Conservation (phyloP, 2,329 filamentous ascomycete species). For the Amylocarpus encephaloides region DNA sequence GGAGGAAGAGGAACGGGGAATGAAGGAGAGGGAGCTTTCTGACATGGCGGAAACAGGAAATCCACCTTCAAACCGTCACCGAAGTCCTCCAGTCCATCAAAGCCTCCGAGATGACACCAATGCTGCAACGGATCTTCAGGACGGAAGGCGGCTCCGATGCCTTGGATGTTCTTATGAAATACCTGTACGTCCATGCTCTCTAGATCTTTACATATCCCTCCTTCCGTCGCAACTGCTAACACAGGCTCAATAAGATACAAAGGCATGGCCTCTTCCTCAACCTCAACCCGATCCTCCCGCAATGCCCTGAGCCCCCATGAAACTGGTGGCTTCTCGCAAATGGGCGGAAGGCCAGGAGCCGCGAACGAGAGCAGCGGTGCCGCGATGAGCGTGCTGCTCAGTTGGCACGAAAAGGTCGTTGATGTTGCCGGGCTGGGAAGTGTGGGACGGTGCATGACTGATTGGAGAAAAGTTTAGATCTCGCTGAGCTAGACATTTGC, state of each 20-base stretch:
- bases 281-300: slow-evolving; percentile 35
- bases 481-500: not conserved
- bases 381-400: slow-evolving; percentile 92
- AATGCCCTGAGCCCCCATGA: slow-evolving; percentile 58
- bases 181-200: slow-evolving; percentile 58
- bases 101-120: slow-evolving; percentile 87
- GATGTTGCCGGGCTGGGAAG: slow-evolving; percentile 87
- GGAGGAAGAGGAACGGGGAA: not conserved
- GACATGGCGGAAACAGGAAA: slow-evolving; percentile 51
- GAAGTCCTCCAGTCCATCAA: slow-evolving; percentile 96
- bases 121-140: slow-evolving; percentile 74
- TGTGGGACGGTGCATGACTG: slow-evolving; percentile 92
- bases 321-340: slow-evolving; percentile 78
- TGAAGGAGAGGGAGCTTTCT: not conserved
- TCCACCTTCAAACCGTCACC: slow-evolving; percentile 79
- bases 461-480: slow-evolving; percentile 78
- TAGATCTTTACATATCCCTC: not conserved
- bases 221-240: not conserved
- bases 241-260: slow-evolving; percentile 60
- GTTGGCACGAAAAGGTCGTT: slow-evolving; percentile 98
- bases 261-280: slow-evolving; percentile 60
- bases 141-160: slow-evolving; percentile 76
- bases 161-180: slow-evolving; percentile 95
- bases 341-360: slow-evolving; percentile 48
- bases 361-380: slow-evolving; percentile 66